These are phyloP conservation scores for Cyclotella atomus DNA, from an alignment of 108 stramenopile genomes.

Conservation along the genomic window DNA sequence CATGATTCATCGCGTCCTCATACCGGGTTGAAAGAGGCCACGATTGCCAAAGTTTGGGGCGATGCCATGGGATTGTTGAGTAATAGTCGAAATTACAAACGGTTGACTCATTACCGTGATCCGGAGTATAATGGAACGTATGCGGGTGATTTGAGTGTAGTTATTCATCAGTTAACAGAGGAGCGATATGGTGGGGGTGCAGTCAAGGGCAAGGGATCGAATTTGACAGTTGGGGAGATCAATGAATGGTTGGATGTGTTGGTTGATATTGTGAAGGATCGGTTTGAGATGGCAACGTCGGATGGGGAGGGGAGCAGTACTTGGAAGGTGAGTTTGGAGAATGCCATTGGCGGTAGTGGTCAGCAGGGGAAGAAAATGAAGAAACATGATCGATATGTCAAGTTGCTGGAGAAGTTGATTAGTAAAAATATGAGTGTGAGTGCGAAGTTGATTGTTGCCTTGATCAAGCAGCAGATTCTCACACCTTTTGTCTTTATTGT, in stretches of 20 bases:
- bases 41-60: constrained; percentile 70
- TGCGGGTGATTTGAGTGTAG: constrained; percentile 71
- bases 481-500: neutral
- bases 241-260: constrained; percentile 83
- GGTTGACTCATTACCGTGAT: constrained; percentile 63
- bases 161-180: constrained; percentile 63
- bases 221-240: constrained; percentile 66
- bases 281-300: constrained; percentile 22
- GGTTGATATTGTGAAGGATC: constrained; percentile 33
- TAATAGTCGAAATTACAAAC: constrained; percentile 41
- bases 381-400: constrained; percentile 42
- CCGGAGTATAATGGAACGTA: constrained; percentile 48
- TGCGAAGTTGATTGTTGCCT: neutral
- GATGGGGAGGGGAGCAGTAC: neutral
- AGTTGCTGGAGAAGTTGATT: constrained; percentile 43
- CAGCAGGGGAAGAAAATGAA: constrained; percentile 15
- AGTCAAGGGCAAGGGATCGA: constrained; percentile 30
- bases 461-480: neutral
- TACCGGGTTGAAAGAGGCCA: constrained; percentile 69
- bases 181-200: constrained; percentile 42
- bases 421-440: constrained; percentile 45
- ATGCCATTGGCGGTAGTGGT: constrained; percentile 6
- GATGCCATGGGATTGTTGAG: constrained; percentile 62
- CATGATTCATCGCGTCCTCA: constrained; percentile 62
- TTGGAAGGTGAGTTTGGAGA: constrained; percentile 20